Evolutionary conservation across 768 basidiomycete species (phyloP).

Genomic region (Boletus sp.): DNA sequence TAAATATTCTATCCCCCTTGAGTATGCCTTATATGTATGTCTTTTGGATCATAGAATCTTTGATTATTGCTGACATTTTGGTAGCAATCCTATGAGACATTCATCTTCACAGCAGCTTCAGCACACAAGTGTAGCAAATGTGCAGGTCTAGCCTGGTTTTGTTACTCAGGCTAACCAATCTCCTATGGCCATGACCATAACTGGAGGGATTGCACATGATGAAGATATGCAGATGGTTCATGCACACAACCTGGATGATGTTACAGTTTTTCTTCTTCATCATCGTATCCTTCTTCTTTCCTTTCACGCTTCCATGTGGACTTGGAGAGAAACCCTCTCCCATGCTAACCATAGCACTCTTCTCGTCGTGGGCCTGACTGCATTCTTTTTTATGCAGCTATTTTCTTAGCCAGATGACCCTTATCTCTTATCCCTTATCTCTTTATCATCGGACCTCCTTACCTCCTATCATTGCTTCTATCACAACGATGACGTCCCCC

Average conservation of each 20-base stretch:
- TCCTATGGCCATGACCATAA: not conserved
- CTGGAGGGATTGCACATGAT: not conserved
- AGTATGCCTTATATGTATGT: constrained; percentile 36
- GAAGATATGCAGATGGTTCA: not conserved
- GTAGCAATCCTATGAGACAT: constrained; percentile 19
- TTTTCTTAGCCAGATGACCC: no score
- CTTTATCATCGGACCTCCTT: no score
- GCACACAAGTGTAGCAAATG: constrained; percentile 5
- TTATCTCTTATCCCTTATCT: no score
- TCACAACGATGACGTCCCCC: no score
- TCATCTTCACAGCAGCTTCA: constrained; percentile 19
- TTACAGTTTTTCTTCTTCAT: no score
- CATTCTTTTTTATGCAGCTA: no score
- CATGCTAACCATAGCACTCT: no score
- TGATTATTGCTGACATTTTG: constrained; percentile 5
- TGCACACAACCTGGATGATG: not conserved
- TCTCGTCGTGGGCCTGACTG: no score
- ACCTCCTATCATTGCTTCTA: no score
- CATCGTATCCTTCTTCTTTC: no score
- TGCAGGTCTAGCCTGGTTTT: constrained; percentile 22
- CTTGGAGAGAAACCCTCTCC: no score
- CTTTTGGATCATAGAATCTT: not conserved
- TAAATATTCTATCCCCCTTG: constrained; percentile 17
- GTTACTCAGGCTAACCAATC: constrained; percentile 14
- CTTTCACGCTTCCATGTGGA: no score